Conservation (phyloP, 1,284 basidiomycete species). For the Malassezia restricta region DNA sequence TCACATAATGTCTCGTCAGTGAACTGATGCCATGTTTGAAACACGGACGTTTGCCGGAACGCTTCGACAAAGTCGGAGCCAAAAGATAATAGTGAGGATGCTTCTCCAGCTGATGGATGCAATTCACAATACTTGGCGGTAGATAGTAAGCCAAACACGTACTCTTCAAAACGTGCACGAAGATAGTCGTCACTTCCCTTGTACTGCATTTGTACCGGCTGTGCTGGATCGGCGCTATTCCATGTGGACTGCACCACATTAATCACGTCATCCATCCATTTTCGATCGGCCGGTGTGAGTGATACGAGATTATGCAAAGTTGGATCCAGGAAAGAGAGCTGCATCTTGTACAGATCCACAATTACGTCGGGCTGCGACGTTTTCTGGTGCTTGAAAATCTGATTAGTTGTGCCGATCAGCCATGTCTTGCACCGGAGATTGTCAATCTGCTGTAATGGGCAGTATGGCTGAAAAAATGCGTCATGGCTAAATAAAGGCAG, state of each 20-base stretch:
- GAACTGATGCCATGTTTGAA: constrained; percentile 24
- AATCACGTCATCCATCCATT: constrained; percentile 71
- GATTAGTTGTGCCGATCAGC: constrained; percentile 80
- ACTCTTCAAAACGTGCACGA: constrained; percentile 33
- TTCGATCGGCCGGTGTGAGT: constrained; percentile 81
- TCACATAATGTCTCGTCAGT: constrained; percentile 42
- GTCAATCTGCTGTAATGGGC: constrained; percentile 89
- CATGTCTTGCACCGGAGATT: constrained; percentile 68
- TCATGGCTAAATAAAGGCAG: constrained; percentile 58
- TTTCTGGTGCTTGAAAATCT: constrained; percentile 83
- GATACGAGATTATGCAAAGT: constrained; percentile 64
- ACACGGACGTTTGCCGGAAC: constrained; percentile 30
- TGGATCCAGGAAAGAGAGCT: constrained; percentile 53
- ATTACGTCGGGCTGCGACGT: constrained; percentile 70
- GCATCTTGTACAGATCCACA: constrained; percentile 55
- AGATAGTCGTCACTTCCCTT: constrained; percentile 43
- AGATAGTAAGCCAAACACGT: constrained; percentile 38
- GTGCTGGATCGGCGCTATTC: constrained; percentile 36
- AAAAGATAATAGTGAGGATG: constrained; percentile 17
- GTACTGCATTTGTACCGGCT: constrained; percentile 40
- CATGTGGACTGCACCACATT: constrained; percentile 35
- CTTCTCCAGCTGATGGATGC: constrained; percentile 14
- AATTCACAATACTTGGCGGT: constrained; percentile 26
- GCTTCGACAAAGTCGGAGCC: constrained; percentile 34
- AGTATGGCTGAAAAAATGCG: constrained; percentile 92